Evolutionary conservation across 129 eudicot species (phyloP).

Genomic region (Deinandra increscens): DNA sequence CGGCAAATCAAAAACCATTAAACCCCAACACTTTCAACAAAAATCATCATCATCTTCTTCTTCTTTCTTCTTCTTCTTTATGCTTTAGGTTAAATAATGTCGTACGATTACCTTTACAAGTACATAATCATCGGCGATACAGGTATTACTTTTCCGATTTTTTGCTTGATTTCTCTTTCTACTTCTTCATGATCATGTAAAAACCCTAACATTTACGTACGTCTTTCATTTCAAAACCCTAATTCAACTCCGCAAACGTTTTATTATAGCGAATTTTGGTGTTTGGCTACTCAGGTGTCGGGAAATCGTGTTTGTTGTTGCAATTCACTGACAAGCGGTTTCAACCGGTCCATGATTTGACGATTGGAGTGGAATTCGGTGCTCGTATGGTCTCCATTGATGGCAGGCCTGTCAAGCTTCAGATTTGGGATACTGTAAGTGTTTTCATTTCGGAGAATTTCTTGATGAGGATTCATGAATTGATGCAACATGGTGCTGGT

Average conservation of each 20-base stretch:
- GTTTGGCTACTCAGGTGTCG: conserved; percentile 53
- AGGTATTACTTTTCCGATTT: conserved; percentile 26
- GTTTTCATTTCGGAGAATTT: too few relatives aligned
- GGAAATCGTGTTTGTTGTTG: conserved; percentile 81
- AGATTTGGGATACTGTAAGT: conserved; percentile 90
- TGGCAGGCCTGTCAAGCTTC: conserved; percentile 71
- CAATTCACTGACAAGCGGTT: conserved; percentile 94
- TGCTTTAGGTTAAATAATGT: conserved; percentile 44
- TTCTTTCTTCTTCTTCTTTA: too few relatives aligned
- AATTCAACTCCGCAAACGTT: not conserved
- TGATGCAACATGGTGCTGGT: not conserved
- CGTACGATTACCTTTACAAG: conserved; percentile 90
- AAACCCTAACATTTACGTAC: conserved; percentile 24
- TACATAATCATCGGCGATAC: conserved; percentile 94
- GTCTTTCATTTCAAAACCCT: not conserved
- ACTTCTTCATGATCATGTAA: conserved; percentile 1
- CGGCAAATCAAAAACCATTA: not conserved
- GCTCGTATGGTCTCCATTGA: conserved; percentile 85
- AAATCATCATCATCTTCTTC: conserved; percentile 16
- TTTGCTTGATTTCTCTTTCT: not conserved
- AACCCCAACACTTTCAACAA: conserved; percentile 2
- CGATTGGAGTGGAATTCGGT: conserved; percentile 90
- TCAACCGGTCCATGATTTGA: conserved; percentile 86
- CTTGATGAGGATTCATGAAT: too few relatives aligned
- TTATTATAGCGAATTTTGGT: not conserved